Evolutionary conservation across 2,329 filamentous ascomycete species (phyloP).

Genomic region (Lomentospora prolificans): DNA sequence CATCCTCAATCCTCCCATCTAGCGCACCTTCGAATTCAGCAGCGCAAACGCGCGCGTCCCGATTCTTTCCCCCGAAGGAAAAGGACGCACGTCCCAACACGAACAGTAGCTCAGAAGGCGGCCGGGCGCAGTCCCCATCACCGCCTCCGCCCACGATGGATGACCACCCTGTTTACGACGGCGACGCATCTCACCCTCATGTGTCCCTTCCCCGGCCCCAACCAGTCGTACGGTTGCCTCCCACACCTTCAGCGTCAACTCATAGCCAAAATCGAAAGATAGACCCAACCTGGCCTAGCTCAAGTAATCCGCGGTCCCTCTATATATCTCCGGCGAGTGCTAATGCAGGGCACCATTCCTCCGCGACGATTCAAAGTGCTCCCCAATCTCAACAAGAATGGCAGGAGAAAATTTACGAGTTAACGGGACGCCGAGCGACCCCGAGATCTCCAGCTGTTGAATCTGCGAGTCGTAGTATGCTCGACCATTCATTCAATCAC

Average conservation of each 20-base stretch:
- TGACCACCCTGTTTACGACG: conserved; percentile 63
- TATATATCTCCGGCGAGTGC: background rate
- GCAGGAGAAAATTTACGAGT: conserved; percentile 9
- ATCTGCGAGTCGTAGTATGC: conserved; percentile 56
- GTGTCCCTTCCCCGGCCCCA: conserved; percentile 61
- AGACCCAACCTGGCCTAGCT: background rate
- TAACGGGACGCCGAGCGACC: conserved; percentile 3
- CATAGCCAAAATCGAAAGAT: background rate
- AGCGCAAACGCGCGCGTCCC: conserved; percentile 41
- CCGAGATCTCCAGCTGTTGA: conserved; percentile 53
- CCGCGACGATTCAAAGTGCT: background rate
- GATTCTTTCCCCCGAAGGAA: conserved; percentile 52
- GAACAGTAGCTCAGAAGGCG: conserved; percentile 21
- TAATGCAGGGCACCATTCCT: background rate
- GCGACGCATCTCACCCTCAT: conserved; percentile 53
- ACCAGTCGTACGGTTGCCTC: conserved; percentile 75
- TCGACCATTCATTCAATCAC: conserved; percentile 42
- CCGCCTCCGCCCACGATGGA: conserved; percentile 63
- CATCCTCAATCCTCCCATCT: conserved; percentile 14
- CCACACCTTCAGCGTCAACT: conserved; percentile 17
- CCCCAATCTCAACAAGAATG: conserved; percentile 34
- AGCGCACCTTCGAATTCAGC: conserved; percentile 15
- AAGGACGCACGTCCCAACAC: conserved; percentile 37
- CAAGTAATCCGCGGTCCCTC: background rate
- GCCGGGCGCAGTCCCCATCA: conserved; percentile 48